These are phyloP conservation scores for Halophytophthora batemanensis DNA, from an alignment of 352 stramenopile species.

Conservation along the genomic window DNA sequence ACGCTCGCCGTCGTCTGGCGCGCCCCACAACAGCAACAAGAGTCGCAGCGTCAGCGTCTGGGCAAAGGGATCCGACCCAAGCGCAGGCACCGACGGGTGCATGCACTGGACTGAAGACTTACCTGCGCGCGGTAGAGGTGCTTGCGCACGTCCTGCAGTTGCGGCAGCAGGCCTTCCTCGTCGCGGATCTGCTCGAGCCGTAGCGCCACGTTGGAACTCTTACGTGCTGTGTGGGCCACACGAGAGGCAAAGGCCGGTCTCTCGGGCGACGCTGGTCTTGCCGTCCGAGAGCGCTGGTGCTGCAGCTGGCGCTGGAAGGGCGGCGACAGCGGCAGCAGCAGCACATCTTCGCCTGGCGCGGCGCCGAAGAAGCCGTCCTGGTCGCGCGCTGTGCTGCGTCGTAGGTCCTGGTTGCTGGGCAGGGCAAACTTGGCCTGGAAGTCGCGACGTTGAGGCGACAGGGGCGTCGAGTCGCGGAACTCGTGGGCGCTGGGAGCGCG, in stretches of 20 bases:
- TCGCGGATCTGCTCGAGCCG: conserved; percentile 59
- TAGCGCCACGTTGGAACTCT: conserved; percentile 56
- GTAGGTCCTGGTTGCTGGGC: conserved; percentile 61
- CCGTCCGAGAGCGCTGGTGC: conserved; percentile 8
- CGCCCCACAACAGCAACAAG: no score
- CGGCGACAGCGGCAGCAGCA: conserved; percentile 23
- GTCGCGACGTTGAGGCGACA: conserved; percentile 33
- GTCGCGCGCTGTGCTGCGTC: conserved; percentile 44
- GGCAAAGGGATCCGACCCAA: no score
- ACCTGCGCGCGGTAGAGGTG: conserved; percentile 55
- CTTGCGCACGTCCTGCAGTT: conserved; percentile 48
- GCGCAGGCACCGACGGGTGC: no score
- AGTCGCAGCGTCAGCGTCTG: no score
- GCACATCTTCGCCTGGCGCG: conserved; percentile 30
- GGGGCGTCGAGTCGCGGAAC: conserved; percentile 37
- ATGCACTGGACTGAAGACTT: conserved; percentile 6
- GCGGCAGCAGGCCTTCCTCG: conserved; percentile 50
- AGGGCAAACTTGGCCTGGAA: conserved; percentile 71
- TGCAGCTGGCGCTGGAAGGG: conserved; percentile 27
- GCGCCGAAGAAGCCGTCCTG: conserved; percentile 58
- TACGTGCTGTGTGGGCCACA: conserved; percentile 62
- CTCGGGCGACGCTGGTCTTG: conserved; percentile 5
- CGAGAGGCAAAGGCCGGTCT: conserved; percentile 18
- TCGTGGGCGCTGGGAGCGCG: conserved; percentile 37
- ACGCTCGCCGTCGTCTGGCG: conserved; percentile 16